Percentiles rank a stretch among this genome's conserved stretches.
Evolutionary conservation across 352 stramenopile genomes (phyloP).

Genomic region (Peronospora destructor): DNA sequence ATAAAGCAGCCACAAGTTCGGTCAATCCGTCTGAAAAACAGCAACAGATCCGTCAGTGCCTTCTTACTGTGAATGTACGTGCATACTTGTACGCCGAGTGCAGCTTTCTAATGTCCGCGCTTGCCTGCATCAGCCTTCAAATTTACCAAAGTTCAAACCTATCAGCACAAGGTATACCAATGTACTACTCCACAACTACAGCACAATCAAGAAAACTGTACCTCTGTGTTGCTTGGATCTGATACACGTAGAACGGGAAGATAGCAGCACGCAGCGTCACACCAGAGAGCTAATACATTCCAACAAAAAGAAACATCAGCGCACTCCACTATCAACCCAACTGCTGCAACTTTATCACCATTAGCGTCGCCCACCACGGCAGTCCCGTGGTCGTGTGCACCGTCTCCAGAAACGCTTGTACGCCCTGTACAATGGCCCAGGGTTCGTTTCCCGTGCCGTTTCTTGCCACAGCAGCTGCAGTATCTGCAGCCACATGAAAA

Average conservation of each 20-base stretch:
- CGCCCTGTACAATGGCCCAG: constrained; percentile 46
- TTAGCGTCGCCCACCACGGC: constrained; percentile 70
- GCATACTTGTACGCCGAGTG: constrained; percentile 73
- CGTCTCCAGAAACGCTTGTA: constrained; percentile 51
- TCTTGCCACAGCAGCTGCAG: constrained; percentile 20
- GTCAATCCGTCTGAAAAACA: constrained; percentile 1
- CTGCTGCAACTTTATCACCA: constrained; percentile 20
- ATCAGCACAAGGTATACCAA: constrained; percentile 4
- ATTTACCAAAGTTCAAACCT: constrained; percentile 7
- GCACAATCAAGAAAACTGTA: constrained; percentile 5
- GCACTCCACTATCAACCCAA: not conserved
- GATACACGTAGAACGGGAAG: constrained; percentile 69
- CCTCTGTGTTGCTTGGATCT: constrained; percentile 62
- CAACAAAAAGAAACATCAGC: constrained; percentile 5
- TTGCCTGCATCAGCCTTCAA: constrained; percentile 38
- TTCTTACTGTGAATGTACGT: constrained; percentile 52
- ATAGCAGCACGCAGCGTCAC: constrained; percentile 55
- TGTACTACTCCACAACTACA: not conserved
- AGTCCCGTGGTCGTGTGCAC: constrained; percentile 60
- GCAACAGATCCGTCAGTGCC: not conserved
- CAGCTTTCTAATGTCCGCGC: constrained; percentile 51
- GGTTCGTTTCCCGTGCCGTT: constrained; percentile 26
- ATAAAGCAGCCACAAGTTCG: constrained; percentile 9
- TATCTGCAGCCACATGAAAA: constrained; percentile 16
- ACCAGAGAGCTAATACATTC: constrained; percentile 36